Evolutionary conservation across 116 monocot genomes (phyloP), one percentile per base, ranked within the genome.

Genomic region (Zostera marina): DNA sequence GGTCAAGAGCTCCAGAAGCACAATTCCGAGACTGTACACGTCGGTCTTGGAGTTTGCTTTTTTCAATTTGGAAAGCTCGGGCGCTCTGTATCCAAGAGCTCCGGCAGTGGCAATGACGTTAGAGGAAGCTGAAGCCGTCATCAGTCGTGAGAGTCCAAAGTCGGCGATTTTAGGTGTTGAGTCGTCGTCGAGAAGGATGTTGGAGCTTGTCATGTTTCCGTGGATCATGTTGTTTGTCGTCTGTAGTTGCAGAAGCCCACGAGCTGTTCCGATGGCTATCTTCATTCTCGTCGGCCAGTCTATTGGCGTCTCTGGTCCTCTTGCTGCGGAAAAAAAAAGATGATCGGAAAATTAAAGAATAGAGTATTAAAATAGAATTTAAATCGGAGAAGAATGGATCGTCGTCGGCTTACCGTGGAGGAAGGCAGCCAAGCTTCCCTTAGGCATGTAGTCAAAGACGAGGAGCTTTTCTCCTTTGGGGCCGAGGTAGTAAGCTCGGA

Each of bases 381-480:
- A n/a, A n/a, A n/a, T n/a, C n/a, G 42, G 41, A 21, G 42, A 42
- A 22, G 49, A 9, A 21, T 9, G 39, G 52, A 63, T 39, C 14
- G 42, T n/a, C n/a, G n/a, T n/a, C 0, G 38, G 40, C 23, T 68
- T 63, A 79, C 87, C 87, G 65, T 82, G 82, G 24, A 79, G 57
- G 40, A 79, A 79, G n/a, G 77, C 64, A 41, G 85, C 69, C 22
- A 98, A 81, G 63, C 90, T 98, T 9, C 89, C 85, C 44, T 76
- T 85, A 20, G 83, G 83, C 90, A 89, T 82, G 74, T 59, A 89
- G 58, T 98, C 85, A 22, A 98, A 83, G 0, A 89, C 90, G 8
- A 98, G 78, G 45, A 98, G 73, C 67, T 89, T 89, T 80, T 98
- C 96, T 3, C 90, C 90, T 63, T 98, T 89, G 0, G 96, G 85